Evolutionary conservation across 2,329 filamentous ascomycete genomes (phyloP).

Genomic region (Plenodomus lindquistii): DNA sequence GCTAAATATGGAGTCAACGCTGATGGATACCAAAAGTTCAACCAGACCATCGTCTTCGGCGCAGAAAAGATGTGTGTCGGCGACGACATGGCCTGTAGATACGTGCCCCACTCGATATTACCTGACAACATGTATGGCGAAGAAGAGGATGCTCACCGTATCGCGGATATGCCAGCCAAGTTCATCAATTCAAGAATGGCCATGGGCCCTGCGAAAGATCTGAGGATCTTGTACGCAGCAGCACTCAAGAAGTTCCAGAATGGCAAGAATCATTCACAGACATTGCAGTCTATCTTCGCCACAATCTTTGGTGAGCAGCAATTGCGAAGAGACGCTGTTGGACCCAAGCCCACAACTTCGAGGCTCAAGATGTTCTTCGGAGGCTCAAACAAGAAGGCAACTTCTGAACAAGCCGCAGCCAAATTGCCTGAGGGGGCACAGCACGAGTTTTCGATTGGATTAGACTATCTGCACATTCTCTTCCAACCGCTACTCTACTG

Average conservation of each 20-base stretch:
- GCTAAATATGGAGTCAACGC: slow-evolving; percentile 52
- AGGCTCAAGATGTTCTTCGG: slow-evolving; percentile 19
- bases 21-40: slow-evolving; percentile 38
- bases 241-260: slow-evolving; percentile 45
- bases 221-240: slow-evolving; percentile 52
- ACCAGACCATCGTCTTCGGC: slow-evolving; percentile 60
- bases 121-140: slow-evolving; percentile 54
- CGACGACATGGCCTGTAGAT: slow-evolving; percentile 56
- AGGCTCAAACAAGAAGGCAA: slow-evolving; percentile 35
- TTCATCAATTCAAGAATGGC: slow-evolving; percentile 55
- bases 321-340: slow-evolving; percentile 50
- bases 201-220: slow-evolving; percentile 56
- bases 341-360: slow-evolving; percentile 10
- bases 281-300: slow-evolving; percentile 53
- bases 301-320: slow-evolving; percentile 61
- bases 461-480: slow-evolving; percentile 57
- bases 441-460: slow-evolving; percentile 57
- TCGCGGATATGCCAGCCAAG: slow-evolving; percentile 33
- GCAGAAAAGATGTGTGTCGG: slow-evolving; percentile 59
- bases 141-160: slow-evolving; percentile 45
- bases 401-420: slow-evolving; percentile 38
- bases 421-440: slow-evolving; percentile 34
- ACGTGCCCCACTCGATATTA: slow-evolving; percentile 57
- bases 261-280: slow-evolving; percentile 33
- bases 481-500: slow-evolving; percentile 44